Evolutionary conservation across 2,329 filamentous ascomycete genomes (phyloP).

Genomic region (Aspergillus pseudoterreus): DNA sequence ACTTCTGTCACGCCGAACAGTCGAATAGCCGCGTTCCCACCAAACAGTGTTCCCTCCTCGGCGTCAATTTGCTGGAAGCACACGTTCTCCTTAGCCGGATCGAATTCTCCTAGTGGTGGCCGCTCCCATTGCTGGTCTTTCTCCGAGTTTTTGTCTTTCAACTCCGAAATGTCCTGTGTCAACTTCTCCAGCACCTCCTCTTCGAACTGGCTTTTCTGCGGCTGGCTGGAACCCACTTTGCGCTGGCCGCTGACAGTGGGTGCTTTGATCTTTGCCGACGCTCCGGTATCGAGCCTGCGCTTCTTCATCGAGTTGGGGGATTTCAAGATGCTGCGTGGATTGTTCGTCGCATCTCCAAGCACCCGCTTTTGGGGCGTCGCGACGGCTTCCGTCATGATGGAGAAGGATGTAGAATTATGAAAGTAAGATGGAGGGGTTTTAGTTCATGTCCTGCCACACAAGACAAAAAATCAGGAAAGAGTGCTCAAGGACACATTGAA

Average conservation of each 20-base stretch:
- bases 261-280: slow-evolving; percentile 55
- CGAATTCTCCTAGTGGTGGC: slow-evolving; percentile 58
- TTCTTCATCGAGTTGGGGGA: slow-evolving; percentile 67
- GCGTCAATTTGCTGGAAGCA: slow-evolving; percentile 94
- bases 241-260: slow-evolving; percentile 59
- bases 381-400: slow-evolving; percentile 39
- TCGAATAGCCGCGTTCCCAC: slow-evolving; percentile 75
- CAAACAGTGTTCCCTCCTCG: slow-evolving; percentile 79
- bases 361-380: slow-evolving; percentile 65
- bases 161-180: slow-evolving; percentile 82
- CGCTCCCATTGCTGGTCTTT: slow-evolving; percentile 90
- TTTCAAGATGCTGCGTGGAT: slow-evolving; percentile 58
- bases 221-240: slow-evolving; percentile 57
- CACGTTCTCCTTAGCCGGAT: slow-evolving; percentile 65
- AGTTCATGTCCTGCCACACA: no score
- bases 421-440: background rate
- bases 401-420: background rate
- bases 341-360: slow-evolving; percentile 64
- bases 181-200: slow-evolving; percentile 92
- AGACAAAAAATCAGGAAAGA: no score
- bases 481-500: background rate
- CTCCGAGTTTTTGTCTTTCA: slow-evolving; percentile 84
- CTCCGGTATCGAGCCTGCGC: slow-evolving; percentile 65
- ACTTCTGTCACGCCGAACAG: slow-evolving; percentile 89
- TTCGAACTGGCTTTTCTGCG: slow-evolving; percentile 88